phyloP scores from a whole-genome alignment of 208 protist species.

The Willaertia magna region DNA sequence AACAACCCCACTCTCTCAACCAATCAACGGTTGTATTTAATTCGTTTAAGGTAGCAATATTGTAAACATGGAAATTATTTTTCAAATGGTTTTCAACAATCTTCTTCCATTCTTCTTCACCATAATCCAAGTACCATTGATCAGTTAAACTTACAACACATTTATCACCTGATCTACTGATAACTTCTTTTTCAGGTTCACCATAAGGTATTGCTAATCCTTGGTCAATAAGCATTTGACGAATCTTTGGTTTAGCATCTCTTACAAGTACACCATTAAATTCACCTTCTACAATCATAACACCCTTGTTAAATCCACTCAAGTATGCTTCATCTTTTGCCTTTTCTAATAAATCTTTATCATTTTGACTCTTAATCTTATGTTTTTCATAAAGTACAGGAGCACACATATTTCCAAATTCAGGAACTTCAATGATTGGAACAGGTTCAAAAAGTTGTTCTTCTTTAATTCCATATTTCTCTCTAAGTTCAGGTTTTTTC shows the following conservation, averaged over 20 bases:
- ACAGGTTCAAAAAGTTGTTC: constrained; percentile 87
- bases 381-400: constrained; percentile 79
- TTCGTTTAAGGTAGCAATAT: constrained; percentile 62
- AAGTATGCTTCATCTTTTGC: constrained; percentile 94
- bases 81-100: constrained; percentile 62
- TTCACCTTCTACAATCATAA: constrained; percentile 48
- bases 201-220: constrained; percentile 76
- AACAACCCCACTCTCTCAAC: constrained; percentile 98
- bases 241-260: constrained; percentile 72
- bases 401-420: constrained; percentile 58
- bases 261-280: constrained; percentile 25
- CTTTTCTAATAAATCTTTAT: constrained; percentile 78
- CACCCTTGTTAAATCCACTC: constrained; percentile 95
- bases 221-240: constrained; percentile 52
- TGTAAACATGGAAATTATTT: constrained; percentile 75
- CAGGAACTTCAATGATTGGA: constrained; percentile 86
- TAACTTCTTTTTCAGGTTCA: constrained; percentile 89
- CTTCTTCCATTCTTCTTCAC: constrained; percentile 87
- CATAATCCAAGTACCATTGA: constrained; percentile 99
- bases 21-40: constrained; percentile 88
- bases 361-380: constrained; percentile 87
- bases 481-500: constrained; percentile 74
- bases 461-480: constrained; percentile 77
- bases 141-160: constrained; percentile 96
- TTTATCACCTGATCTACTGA: constrained; percentile 94